phyloP scores from a whole-genome alignment of 345 rosid genomes.

The Arabidopsis arenosa region DNA sequence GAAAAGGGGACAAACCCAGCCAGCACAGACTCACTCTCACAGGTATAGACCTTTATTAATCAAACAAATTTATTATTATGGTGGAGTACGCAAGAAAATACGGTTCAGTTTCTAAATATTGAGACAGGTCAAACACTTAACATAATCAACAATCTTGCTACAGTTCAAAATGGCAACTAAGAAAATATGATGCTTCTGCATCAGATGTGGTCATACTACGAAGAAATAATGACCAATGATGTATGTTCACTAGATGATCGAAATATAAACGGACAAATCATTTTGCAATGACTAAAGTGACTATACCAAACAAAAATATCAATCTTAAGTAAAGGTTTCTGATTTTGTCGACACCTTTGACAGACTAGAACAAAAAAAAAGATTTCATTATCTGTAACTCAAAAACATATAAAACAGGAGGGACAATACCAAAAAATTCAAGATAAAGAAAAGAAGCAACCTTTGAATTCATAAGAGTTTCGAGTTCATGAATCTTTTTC shows the following conservation, averaged over 20 bases:
- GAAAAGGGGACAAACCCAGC: conserved; percentile 68
- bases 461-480: conserved; percentile 82
- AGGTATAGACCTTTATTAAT: conserved; percentile 71
- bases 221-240: not conserved
- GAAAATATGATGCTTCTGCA: not conserved
- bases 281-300: not conserved
- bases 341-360: not conserved
- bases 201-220: not conserved
- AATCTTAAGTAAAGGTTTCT: not conserved
- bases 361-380: not conserved
- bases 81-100: not conserved
- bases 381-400: not conserved
- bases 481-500: conserved; percentile 67
- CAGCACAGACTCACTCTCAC: conserved; percentile 61
- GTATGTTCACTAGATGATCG: not conserved
- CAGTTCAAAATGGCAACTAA: not conserved
- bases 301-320: not conserved
- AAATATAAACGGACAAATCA: not conserved
- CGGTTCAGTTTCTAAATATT: not conserved
- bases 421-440: conserved; percentile 4
- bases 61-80: conserved; percentile 16
- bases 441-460: conserved; percentile 48
- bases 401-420: conserved; percentile 14
- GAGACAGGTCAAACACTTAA: conserved; percentile 8
- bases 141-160: not conserved